Evolutionary conservation across 2,329 filamentous ascomycete genomes (phyloP).

Genomic region (Teratosphaeria destructans): DNA sequence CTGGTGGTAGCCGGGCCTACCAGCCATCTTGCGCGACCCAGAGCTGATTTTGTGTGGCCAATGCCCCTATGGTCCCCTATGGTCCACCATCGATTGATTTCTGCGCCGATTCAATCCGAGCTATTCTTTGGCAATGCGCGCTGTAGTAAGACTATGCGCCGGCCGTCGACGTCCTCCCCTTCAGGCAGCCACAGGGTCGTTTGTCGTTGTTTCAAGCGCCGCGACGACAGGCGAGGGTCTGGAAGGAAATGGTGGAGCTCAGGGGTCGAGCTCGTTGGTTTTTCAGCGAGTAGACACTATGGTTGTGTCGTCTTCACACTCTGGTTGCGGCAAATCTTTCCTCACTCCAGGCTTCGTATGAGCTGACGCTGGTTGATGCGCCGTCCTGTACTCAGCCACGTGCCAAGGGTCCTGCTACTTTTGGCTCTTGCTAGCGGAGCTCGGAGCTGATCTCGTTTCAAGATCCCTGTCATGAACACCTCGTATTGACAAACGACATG

Average conservation of each 20-base stretch:
- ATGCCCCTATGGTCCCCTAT: background rate
- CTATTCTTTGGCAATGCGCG: background rate
- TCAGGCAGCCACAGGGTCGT: background rate
- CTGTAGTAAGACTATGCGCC: background rate
- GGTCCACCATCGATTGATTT: background rate
- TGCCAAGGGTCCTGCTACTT: background rate
- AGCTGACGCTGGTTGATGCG: background rate
- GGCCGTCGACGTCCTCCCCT: background rate
- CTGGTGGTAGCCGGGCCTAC: conserved; percentile 44
- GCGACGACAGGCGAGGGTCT: background rate
- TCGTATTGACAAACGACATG: background rate
- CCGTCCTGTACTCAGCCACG: background rate
- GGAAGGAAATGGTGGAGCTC: background rate
- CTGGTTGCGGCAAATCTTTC: background rate
- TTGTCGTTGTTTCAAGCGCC: background rate
- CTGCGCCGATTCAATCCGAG: background rate
- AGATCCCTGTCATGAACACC: background rate
- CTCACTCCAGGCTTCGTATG: background rate
- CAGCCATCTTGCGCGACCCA: conserved; percentile 31
- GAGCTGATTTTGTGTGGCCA: background rate
- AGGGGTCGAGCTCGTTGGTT: background rate
- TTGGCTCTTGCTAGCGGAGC: background rate
- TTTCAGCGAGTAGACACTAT: background rate
- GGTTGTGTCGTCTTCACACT: background rate
- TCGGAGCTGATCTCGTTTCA: background rate